Evolutionary conservation across 768 basidiomycete genomes (phyloP), one percentile per base, ranked within the genome.

Genomic region (Tulasnella sp.): DNA sequence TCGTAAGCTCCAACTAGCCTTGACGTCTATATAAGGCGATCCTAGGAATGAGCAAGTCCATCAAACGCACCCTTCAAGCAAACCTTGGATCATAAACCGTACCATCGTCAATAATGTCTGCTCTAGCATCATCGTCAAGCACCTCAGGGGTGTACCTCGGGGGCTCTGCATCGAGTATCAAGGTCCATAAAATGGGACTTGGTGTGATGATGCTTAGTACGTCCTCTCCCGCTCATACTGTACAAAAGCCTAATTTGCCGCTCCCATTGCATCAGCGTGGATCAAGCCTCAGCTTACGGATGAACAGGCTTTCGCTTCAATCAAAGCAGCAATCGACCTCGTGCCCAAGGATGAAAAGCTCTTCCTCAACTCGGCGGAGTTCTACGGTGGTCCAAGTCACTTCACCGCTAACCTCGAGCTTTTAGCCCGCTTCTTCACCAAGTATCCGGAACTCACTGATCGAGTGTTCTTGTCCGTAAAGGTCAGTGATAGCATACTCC

Each of bases 181-280:
- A 66, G 6, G 59, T 74, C 41, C 1, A 35, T 34, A 74, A 72
- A 26, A 39, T 66, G 17, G 73, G 37, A 39, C 83, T 85, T 76
- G 87, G 87, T 0, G 79, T 88, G 64, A 86, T 87, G 86, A 80
- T 83, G 77, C 85, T 88, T 82, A 89, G 86, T 65, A 36, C 1
- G 63, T 35, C 63, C 7, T 80, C 86, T 47, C 32, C 17, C 44
- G 19, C 5, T 22, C 29, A 11, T 11, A 7, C 3, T n/a, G 29
- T 19, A 11, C 4, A 4, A 22, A 3, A 14, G 5, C 14, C 1
- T 29, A 16, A 7, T 40, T 59, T 2, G 29, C 52, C 2, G 0
- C 64, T 41, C 65, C 16, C 1, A 44, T n/a, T 72, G 80, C 82
- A 47, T 9, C 17, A 69, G 69, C 69, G 47, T 85, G 83, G 87